Percentiles rank a stretch among this genome's conserved stretches.
Evolutionary conservation across 192 early-diverging fungal species (phyloP).

Genomic region (Radiomyces spectabilis): DNA sequence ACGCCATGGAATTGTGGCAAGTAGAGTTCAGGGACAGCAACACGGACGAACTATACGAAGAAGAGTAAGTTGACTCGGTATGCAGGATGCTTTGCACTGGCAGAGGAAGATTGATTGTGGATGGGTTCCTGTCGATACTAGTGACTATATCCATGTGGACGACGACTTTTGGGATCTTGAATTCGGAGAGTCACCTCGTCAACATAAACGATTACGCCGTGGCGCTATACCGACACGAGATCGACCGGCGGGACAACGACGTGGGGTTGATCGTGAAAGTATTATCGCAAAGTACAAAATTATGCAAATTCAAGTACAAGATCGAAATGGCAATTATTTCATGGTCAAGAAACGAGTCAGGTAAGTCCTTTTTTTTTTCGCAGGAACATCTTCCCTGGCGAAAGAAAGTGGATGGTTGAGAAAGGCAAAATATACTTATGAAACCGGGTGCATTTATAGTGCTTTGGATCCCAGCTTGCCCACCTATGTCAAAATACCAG

Average conservation of each 20-base stretch:
- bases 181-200: conserved; percentile 32
- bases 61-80: conserved; percentile 47
- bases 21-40: conserved; percentile 67
- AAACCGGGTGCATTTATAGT: conserved; percentile 12
- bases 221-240: conserved; percentile 13
- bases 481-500: conserved; percentile 84
- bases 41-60: conserved; percentile 70
- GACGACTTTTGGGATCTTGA: conserved; percentile 80
- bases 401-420: not conserved
- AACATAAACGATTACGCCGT: not conserved
- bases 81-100: not conserved
- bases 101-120: not conserved
- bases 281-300: conserved; percentile 79
- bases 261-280: conserved; percentile 48
- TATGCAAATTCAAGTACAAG: conserved; percentile 82
- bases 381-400: too few species aligned
- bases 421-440: not conserved
- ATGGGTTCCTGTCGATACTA: conserved; percentile 22
- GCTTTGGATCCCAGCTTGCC: conserved; percentile 78
- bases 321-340: conserved; percentile 77
- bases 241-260: conserved; percentile 35
- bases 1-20: conserved; percentile 74
- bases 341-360: conserved; percentile 79
- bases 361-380: too few species aligned
- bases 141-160: conserved; percentile 75